Conservation (phyloP, 768 basidiomycete genomes). For the Naganishia friedmannii region DNA sequence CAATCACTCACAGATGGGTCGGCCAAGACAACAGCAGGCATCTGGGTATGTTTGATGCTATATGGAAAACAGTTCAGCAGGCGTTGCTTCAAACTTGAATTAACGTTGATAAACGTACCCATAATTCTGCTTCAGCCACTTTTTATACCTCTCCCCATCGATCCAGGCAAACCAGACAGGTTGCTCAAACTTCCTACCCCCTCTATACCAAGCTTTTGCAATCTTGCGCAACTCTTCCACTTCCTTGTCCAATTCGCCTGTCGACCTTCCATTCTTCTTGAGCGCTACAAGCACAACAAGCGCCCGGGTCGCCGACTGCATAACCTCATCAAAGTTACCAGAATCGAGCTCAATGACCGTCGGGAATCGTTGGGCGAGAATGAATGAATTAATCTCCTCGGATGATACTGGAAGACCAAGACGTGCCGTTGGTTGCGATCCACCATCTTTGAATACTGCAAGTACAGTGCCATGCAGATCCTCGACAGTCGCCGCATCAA, state of each 20-base stretch:
- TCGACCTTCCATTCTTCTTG: slow-evolving; percentile 35
- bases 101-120: slow-evolving; percentile 53
- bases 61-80: slow-evolving; percentile 1
- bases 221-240: slow-evolving; percentile 58
- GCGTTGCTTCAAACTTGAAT: not conserved
- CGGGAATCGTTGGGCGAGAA: slow-evolving; percentile 69
- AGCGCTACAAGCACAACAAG: slow-evolving; percentile 69
- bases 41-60: slow-evolving; percentile 46
- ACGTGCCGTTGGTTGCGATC: slow-evolving; percentile 59
- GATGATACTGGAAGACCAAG: slow-evolving; percentile 45
- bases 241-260: slow-evolving; percentile 53
- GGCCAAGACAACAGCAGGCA: slow-evolving; percentile 64
- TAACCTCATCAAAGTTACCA: slow-evolving; percentile 76
- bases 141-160: slow-evolving; percentile 76
- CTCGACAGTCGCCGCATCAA: slow-evolving; percentile 43
- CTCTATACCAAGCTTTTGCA: slow-evolving; percentile 62
- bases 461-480: slow-evolving; percentile 52
- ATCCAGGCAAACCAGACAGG: slow-evolving; percentile 82
- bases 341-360: slow-evolving; percentile 69
- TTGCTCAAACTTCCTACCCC: slow-evolving; percentile 49
- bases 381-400: slow-evolving; percentile 59
- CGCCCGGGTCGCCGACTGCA: slow-evolving; percentile 73
- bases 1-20: slow-evolving; percentile 66
- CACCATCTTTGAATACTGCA: slow-evolving; percentile 64
- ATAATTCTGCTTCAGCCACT: slow-evolving; percentile 92